phyloP scores from a whole-genome alignment of 1,284 basidiomycete genomes.

The Cutaneotrichosporon sp. region DNA sequence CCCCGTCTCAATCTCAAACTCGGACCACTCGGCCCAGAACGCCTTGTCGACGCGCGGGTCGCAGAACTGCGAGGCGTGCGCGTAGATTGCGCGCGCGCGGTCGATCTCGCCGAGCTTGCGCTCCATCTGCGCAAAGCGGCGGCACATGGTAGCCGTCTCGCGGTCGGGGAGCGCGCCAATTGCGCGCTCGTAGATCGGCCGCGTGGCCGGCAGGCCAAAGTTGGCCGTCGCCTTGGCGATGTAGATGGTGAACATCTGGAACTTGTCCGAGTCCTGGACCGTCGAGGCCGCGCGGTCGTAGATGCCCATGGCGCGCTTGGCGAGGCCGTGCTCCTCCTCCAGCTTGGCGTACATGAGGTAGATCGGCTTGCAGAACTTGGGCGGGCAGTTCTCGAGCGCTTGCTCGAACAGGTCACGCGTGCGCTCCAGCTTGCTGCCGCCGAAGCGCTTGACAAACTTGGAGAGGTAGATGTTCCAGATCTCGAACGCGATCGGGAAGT shows the following conservation, averaged over 20 bases:
- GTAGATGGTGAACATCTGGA: constrained; percentile 97
- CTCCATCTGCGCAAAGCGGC: constrained; percentile 93
- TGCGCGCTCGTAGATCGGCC: constrained; percentile 96
- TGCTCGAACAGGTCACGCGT: constrained; percentile 97
- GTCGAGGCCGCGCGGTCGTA: constrained; percentile 89
- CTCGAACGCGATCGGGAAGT: constrained; percentile 97
- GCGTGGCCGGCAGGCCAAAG: constrained; percentile 93
- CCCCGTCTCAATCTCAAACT: constrained; percentile 93
- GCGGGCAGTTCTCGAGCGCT: constrained; percentile 91
- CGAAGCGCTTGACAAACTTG: constrained; percentile 96
- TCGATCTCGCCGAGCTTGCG: constrained; percentile 99
- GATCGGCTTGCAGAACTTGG: constrained; percentile 90
- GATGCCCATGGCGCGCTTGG: constrained; percentile 94
- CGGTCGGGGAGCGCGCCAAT: constrained; percentile 88
- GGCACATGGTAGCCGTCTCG: constrained; percentile 96
- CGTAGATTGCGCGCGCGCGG: constrained; percentile 92
- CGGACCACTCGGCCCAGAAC: constrained; percentile 97
- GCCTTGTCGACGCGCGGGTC: constrained; percentile 85
- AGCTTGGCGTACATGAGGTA: constrained; percentile 94
- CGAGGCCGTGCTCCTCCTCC: constrained; percentile 93
- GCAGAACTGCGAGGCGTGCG: constrained; percentile 97
- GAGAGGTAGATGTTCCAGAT: constrained; percentile 99
- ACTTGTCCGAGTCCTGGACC: constrained; percentile 87
- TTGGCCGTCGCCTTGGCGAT: constrained; percentile 95
- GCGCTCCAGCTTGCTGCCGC: constrained; percentile 90